phyloP scores from a whole-genome alignment of 768 basidiomycete genomes.

The Lentinula edodes region DNA sequence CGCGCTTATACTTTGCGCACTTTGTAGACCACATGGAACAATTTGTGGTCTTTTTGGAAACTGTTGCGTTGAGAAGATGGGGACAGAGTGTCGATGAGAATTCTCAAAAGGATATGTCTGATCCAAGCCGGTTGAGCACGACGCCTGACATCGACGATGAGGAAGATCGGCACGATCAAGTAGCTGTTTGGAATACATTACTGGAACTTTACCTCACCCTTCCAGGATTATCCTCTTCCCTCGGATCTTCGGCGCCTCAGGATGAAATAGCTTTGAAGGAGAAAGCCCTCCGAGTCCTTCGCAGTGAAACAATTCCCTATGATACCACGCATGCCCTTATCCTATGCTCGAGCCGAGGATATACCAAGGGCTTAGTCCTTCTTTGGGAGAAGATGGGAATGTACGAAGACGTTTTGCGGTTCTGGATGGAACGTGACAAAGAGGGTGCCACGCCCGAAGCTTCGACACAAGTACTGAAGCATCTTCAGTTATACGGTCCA shows the following conservation, averaged over 20 bases:
- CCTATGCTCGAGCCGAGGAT: constrained; percentile 79
- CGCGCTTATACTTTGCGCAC: constrained; percentile 85
- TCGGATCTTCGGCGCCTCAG: constrained; percentile 16
- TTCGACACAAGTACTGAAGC: constrained; percentile 59
- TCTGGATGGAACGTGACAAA: constrained; percentile 78
- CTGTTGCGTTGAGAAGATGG: constrained; percentile 77
- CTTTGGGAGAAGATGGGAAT: constrained; percentile 93
- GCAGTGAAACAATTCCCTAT: constrained; percentile 59
- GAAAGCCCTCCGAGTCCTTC: constrained; percentile 73
- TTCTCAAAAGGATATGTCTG: constrained; percentile 3
- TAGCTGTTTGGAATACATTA: constrained; percentile 92
- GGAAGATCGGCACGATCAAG: constrained; percentile 62
- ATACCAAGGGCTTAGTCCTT: constrained; percentile 79
- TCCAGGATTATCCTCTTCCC: constrained; percentile 24
- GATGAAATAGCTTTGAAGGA: constrained; percentile 34
- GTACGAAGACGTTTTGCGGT: constrained; percentile 93
- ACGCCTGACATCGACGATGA: constrained; percentile 22
- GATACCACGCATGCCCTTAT: constrained; percentile 93
- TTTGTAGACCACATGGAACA: constrained; percentile 85
- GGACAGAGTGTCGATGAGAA: constrained; percentile 55
- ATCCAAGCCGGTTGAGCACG: neutral
- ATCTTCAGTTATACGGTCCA: constrained; percentile 69
- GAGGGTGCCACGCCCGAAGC: constrained; percentile 30
- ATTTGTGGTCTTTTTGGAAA: constrained; percentile 86
- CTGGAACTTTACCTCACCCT: constrained; percentile 85